phyloP scores from a whole-genome alignment of 2,329 filamentous ascomycete genomes.

The Xylaria sp. region DNA sequence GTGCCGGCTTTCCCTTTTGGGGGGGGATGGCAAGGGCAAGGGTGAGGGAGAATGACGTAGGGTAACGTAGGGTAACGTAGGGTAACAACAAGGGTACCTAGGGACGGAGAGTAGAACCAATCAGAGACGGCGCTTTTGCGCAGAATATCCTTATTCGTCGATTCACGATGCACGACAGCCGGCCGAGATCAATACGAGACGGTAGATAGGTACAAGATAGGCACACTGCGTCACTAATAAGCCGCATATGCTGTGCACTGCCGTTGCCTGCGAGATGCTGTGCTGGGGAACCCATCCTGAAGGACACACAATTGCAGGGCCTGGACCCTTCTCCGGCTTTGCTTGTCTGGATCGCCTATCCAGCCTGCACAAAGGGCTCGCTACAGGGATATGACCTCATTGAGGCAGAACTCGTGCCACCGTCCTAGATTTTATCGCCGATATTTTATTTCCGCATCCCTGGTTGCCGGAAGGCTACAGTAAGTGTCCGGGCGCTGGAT shows the following conservation, averaged over 20 bases:
- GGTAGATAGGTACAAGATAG: neutral
- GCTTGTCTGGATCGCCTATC: too few species aligned
- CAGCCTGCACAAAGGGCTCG: neutral
- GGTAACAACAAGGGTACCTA: slow-evolving; percentile 3
- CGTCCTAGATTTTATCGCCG: too few species aligned
- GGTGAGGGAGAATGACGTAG: slow-evolving; percentile 24
- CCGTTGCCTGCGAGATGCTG: slow-evolving; percentile 9
- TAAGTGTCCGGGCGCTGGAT: too few species aligned
- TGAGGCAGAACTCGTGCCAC: too few species aligned
- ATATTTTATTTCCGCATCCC: too few species aligned
- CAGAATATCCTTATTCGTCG: neutral
- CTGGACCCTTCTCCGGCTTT: neutral
- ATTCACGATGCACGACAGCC: neutral
- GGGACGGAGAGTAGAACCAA: neutral
- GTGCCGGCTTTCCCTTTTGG: neutral
- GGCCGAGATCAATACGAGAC: slow-evolving; percentile 21
- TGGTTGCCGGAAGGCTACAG: too few species aligned
- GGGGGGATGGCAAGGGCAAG: neutral
- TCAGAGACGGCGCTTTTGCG: neutral
- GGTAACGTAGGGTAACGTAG: slow-evolving; percentile 21
- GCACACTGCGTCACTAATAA: neutral
- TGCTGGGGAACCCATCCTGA: too few species aligned
- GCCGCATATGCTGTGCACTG: slow-evolving; percentile 9
- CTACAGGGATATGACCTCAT: neutral
- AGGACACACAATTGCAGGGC: too few species aligned